These are phyloP conservation scores for Torulaspora indica DNA, from an alignment of 805 yeast genomes.

Conservation along the genomic window DNA sequence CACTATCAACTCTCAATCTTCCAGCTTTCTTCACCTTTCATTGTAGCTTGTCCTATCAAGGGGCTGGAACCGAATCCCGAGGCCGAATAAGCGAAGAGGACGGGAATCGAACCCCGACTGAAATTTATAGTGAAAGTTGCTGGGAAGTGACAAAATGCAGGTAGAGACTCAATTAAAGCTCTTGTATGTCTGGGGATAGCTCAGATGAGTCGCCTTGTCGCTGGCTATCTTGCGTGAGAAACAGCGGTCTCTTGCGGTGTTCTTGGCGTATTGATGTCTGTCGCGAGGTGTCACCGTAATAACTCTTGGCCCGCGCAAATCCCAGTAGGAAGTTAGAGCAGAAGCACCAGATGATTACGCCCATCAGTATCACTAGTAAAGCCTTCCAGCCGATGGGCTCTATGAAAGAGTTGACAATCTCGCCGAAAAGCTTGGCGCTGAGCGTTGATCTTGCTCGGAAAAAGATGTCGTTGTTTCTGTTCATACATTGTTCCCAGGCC, in stretches of 20 bases:
- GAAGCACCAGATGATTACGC: constrained; percentile 45
- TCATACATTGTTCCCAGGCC: constrained; percentile 65
- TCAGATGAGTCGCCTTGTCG: background rate
- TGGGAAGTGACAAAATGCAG: background rate
- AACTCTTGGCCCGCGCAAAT: constrained; percentile 51
- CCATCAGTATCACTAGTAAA: constrained; percentile 41
- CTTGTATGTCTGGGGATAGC: background rate
- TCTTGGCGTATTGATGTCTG: constrained; percentile 8
- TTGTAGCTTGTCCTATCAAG: background rate
- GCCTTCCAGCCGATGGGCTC: constrained; percentile 67
- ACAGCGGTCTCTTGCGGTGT: constrained; percentile 3
- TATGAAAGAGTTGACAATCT: constrained; percentile 54
- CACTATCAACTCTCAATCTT: background rate
- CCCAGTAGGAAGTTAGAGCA: constrained; percentile 63
- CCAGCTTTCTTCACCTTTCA: background rate
- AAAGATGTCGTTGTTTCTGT: constrained; percentile 42
- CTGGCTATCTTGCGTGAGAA: constrained; percentile 1
- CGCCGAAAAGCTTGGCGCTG: constrained; percentile 59
- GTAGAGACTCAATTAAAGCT: background rate
- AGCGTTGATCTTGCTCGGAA: constrained; percentile 50
- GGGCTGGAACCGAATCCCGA: constrained; percentile 5
- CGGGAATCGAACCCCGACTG: constrained; percentile 1
- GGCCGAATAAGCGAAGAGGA: background rate
- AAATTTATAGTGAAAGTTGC: background rate
- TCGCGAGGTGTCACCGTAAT: constrained; percentile 33